phyloP scores from a whole-genome alignment of 2,329 filamentous ascomycete species.

The Ramularia collo-cygni region DNA sequence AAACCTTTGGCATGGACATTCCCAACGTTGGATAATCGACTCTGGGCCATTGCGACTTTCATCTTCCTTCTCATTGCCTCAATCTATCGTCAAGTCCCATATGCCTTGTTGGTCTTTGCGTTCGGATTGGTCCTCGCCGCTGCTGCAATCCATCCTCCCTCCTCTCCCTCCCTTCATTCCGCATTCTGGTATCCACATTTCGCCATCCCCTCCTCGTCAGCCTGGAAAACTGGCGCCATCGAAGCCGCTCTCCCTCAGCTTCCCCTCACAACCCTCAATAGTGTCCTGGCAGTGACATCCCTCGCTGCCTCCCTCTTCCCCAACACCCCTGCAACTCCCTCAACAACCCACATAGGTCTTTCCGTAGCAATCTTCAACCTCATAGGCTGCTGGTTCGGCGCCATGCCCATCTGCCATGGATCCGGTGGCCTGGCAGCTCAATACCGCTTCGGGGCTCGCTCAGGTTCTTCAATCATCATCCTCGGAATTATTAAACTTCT shows the following conservation, averaged over 20 bases:
- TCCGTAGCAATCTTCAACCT: conserved; percentile 83
- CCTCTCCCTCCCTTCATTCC: too few species aligned
- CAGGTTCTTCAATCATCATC: conserved; percentile 73
- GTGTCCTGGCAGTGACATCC: conserved; percentile 78
- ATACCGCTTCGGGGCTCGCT: conserved; percentile 83
- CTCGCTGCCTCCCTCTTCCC: conserved; percentile 73
- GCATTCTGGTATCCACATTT: conserved; percentile 53
- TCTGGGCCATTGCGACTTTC: conserved; percentile 72
- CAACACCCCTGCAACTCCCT: conserved; percentile 46
- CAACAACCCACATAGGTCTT: conserved; percentile 68
- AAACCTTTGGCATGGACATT: conserved; percentile 60
- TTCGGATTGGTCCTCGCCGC: conserved; percentile 60
- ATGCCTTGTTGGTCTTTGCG: conserved; percentile 66
- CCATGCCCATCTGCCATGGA: conserved; percentile 93
- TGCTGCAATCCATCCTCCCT: conserved; percentile 32
- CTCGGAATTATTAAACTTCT: conserved; percentile 70
- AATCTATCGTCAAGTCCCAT: conserved; percentile 58
- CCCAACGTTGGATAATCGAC: conserved; percentile 65
- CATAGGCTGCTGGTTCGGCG: conserved; percentile 80
- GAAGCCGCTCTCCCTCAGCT: conserved; percentile 76
- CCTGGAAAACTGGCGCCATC: conserved; percentile 50
- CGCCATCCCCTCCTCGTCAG: conserved; percentile 38
- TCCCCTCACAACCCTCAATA: conserved; percentile 87
- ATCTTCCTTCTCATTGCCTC: conserved; percentile 62
- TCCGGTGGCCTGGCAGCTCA: conserved; percentile 87